Base-by-base conservation (phyloP, 495 filamentous ascomycete species). In the Sporormia fimetaria region DNA sequence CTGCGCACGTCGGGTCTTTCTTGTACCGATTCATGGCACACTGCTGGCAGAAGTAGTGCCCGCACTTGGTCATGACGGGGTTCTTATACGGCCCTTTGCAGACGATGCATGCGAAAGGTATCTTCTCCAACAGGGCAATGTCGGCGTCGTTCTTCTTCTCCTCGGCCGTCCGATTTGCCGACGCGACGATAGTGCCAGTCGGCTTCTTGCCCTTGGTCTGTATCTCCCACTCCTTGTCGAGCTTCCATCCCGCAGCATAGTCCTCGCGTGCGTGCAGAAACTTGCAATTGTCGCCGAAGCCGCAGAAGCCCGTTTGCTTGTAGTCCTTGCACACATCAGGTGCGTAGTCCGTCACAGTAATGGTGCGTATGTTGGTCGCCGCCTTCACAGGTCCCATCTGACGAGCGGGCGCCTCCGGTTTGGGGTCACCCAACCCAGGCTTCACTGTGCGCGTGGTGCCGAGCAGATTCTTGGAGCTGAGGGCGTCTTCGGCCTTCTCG, bases 281-380 rank as follows among this genome's bases (percentile, higher is more conserved):
- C 57, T 88, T 92, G 65, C 87, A 93, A n/a, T 61, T 73, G 42
- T 86, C 78, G 3, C 80, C 81, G 41, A 81, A 88, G 1, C 81
- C 84, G 55, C 80, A 87, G 59, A 77, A 86, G 2, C 87, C 87
- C 0, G 84, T 93, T 49, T 83, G 73, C 48, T 92, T 92, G 59
- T 84, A 93, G 59, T 96, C 90, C 60, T 95, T 96, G 59, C 90
- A 96, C 10, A 93, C 83, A 54, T 95, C 88, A 0, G 92, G 88
- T 20, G 84, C 80, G 60, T 83, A 94, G 54, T 96, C 90, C 24
- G 76, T 94, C 11, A 86, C 73, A 0, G 87, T 96, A 37, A 92
- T 79, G 2, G 82, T 94, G 21, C 90, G 77, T 27, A 96, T 78
- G 52, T 96, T 95, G 0, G 83, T 85, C 2, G 87, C 70, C 12